phyloP scores from a whole-genome alignment of 75 land plant species.

The Selaginella moellendorffii region DNA sequence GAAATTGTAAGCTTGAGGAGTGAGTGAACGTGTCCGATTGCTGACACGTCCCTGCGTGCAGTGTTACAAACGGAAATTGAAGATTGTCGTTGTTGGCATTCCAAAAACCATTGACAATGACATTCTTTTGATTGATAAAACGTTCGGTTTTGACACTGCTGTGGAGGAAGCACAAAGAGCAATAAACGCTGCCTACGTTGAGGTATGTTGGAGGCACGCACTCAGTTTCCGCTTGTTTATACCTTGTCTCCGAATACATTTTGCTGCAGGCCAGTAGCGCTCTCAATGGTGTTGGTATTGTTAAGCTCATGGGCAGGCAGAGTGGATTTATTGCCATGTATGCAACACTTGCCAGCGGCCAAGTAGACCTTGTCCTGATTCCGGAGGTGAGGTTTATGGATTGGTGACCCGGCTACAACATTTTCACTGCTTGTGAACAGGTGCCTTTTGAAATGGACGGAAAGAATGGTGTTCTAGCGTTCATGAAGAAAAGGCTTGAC shows the following conservation, averaged over 20 bases:
- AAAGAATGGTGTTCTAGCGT: constrained; percentile 5
- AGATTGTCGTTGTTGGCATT: constrained; percentile 6
- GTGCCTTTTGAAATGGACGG: constrained; percentile 3
- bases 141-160: constrained; percentile 9
- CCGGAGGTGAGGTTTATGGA: constrained; percentile 4
- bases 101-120: constrained; percentile 10
- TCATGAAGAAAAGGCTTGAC: constrained; percentile 9
- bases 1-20: neutral
- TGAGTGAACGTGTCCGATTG: too few relatives aligned
- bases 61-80: constrained; percentile 8
- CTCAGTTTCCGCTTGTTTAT: too few relatives aligned
- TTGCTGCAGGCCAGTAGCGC: constrained; percentile 3
- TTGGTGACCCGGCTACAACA: too few relatives aligned
- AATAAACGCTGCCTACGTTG: constrained; percentile 6
- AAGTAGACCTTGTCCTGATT: constrained; percentile 2
- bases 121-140: constrained; percentile 9
- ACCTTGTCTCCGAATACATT: too few relatives aligned
- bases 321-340: constrained; percentile 11
- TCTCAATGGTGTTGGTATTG: constrained; percentile 3
- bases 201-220: too few relatives aligned
- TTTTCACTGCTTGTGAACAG: neutral
- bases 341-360: constrained; percentile 9
- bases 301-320: constrained; percentile 10
- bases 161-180: constrained; percentile 8
- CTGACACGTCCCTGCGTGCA: neutral